These are phyloP conservation scores for Ogataea wickerhamii DNA, from an alignment of 805 yeast genomes.

Conservation along the genomic window DNA sequence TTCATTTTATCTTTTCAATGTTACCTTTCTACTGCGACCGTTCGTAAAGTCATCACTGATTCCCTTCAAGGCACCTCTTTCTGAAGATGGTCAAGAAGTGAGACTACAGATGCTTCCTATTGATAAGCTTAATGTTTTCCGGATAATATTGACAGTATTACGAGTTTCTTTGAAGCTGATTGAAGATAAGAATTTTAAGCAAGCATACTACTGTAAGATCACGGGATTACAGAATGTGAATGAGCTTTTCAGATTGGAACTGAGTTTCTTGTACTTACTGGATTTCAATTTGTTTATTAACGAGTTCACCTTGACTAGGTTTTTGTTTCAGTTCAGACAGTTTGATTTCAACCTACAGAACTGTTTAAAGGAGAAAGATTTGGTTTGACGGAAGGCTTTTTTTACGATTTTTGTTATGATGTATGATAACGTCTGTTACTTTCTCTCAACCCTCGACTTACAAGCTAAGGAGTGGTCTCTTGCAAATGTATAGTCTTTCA, in stretches of 20 bases:
- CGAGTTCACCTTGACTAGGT: constrained; percentile 33
- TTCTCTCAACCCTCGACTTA: too few species aligned
- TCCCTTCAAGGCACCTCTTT: constrained; percentile 12
- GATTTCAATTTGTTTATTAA: constrained; percentile 40
- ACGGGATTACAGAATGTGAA: constrained; percentile 39
- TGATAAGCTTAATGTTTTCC: constrained; percentile 36
- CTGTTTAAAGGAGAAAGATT: not conserved
- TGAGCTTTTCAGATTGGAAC: constrained; percentile 39
- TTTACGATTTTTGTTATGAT: not conserved
- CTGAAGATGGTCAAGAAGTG: not conserved
- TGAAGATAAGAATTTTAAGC: constrained; percentile 44
- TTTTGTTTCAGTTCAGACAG: constrained; percentile 29
- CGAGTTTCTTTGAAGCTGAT: constrained; percentile 39
- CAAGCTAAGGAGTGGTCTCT: too few species aligned
- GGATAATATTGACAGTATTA: constrained; percentile 37
- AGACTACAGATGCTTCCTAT: constrained; percentile 28
- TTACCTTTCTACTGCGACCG: constrained; percentile 27
- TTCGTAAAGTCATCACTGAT: constrained; percentile 10
- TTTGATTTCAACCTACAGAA: constrained; percentile 20
- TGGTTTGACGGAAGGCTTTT: not conserved
- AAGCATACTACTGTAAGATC: constrained; percentile 40
- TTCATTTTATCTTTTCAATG: constrained; percentile 29
- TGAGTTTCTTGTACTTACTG: constrained; percentile 38
- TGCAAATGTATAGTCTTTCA: too few species aligned
- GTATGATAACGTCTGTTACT: too few species aligned